Evolutionary conservation across 192 early-diverging fungal species (phyloP).

Genomic region (Backusella morwellensis): DNA sequence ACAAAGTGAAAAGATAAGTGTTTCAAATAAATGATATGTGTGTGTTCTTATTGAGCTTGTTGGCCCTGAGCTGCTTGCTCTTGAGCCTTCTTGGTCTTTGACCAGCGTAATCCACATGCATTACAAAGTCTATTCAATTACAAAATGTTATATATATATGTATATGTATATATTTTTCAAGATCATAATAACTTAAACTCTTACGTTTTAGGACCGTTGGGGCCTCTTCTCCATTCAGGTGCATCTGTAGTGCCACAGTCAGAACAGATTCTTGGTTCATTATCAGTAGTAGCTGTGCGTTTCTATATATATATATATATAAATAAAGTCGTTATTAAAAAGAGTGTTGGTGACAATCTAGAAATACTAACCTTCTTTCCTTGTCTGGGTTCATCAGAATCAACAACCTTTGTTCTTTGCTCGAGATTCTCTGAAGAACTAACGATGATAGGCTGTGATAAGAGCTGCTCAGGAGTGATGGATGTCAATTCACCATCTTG

Average conservation of each 20-base stretch:
- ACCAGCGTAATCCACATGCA: conserved; percentile 52
- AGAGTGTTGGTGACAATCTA: not conserved
- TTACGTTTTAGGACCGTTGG: conserved; percentile 53
- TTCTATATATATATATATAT: not conserved
- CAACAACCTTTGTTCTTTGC: not conserved
- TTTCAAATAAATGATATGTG: not conserved
- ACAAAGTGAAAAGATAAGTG: not conserved
- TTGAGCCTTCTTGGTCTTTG: conserved; percentile 23
- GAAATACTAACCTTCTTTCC: conserved; percentile 14
- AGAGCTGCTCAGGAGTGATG: not conserved
- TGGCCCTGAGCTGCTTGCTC: not conserved
- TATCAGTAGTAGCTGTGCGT: not conserved
- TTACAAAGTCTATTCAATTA: conserved; percentile 44
- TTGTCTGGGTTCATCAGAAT: not conserved
- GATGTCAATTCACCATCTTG: conserved; percentile 14
- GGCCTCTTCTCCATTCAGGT: conserved; percentile 57
- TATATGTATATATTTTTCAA: not conserved
- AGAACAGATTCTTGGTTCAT: conserved; percentile 14
- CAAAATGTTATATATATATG: not conserved
- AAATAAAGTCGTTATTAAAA: not conserved
- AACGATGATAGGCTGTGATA: not conserved
- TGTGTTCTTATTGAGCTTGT: not conserved
- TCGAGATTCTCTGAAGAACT: conserved; percentile 1
- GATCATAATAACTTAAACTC: not conserved
- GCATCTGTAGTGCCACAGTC: conserved; percentile 50